Base-by-base conservation (phyloP, 23 red algal species). In the Chondrus crispus region DNA sequence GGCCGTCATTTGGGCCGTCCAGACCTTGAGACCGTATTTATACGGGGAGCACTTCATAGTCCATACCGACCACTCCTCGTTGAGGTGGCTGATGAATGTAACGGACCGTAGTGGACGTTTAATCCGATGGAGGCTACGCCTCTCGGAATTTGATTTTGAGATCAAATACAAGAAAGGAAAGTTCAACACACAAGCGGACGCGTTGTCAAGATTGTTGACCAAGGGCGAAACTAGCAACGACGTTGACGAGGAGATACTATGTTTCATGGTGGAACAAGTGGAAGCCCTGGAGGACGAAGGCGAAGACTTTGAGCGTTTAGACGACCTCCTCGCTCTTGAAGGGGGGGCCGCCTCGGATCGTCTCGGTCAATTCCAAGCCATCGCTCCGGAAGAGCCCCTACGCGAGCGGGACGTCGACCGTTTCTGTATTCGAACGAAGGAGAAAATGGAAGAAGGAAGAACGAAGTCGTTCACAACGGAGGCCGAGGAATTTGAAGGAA, bases 1-100 rank as follows among this genome's bases (percentile, higher is more conserved):
- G 18, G 62, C 37, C 13, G 1, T 74, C 7, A 16, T 87, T 19
- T 87, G 82, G 60, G 33, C 82, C 28, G 32, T 87, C 37, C 7
- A 71, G 19, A 28, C 33, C 63, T 28, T 87, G 37, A 32, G 82
- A 46, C 60, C 24, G 28, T 87, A 71, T 36, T 13, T 87, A 35
- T 18, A 72, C 20, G 57, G 57, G 8, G 0, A 64, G 24, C 20
- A 11, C 28, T 87, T 73, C 54, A 87, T 64, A 30, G 29, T 87
- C 0, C 60, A 64, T 60, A 40, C 82, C n/a, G 82, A 87, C 63
- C 82, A 87, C 9, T 30, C 55, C 7, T 68, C 82, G 13, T 50
- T 87, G 37, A 40, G 35, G 37, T 87, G 82, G 1, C 18, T 87
- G 9, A 68, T 71, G 52, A 73, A 87, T 77, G 20, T 77, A 11